Percentiles rank a stretch among this genome's conserved stretches.
Evolutionary conservation across 306 rosid genomes (phyloP).

Genomic region (Malus fusca): DNA sequence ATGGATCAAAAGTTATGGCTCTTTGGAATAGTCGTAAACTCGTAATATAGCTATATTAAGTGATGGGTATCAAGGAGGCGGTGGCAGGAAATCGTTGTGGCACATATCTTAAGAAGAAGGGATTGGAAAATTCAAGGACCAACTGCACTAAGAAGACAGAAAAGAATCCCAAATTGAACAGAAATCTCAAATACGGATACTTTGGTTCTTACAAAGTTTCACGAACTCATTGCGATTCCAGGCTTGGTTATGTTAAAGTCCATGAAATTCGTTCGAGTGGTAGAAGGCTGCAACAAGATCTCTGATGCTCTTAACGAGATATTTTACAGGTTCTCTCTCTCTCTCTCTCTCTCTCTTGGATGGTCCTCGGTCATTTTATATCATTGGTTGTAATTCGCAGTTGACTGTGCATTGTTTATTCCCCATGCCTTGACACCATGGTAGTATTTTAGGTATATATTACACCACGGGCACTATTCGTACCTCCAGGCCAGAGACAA

Average conservation of each 20-base stretch:
- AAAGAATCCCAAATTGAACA: conserved; percentile 7
- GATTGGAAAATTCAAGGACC: neutral
- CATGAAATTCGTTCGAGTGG: neutral
- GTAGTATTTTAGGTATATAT: too few species aligned
- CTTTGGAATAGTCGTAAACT: neutral
- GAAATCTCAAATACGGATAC: neutral
- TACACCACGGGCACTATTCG: too few species aligned
- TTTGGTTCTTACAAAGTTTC: conserved; percentile 9
- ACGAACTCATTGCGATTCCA: conserved; percentile 5
- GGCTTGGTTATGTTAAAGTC: conserved; percentile 1
- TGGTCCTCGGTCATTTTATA: too few species aligned
- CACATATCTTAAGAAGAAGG: neutral
- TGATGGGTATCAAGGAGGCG: neutral
- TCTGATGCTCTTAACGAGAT: neutral
- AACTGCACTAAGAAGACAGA: neutral
- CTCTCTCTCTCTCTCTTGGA: neutral
- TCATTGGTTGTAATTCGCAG: too few species aligned
- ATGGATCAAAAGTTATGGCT: neutral
- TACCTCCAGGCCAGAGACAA: too few species aligned
- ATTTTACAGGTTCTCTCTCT: conserved; percentile 18
- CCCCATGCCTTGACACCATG: too few species aligned
- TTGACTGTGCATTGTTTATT: too few species aligned
- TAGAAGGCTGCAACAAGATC: conserved; percentile 16
- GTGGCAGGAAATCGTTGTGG: neutral
- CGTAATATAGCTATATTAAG: neutral